A percentile compares a stretch with the other conserved stretches of the same genome.
These are phyloP conservation scores for Venturiaceae sp. DNA, from an alignment of 2,329 filamentous ascomycete genomes.

Conservation along the genomic window DNA sequence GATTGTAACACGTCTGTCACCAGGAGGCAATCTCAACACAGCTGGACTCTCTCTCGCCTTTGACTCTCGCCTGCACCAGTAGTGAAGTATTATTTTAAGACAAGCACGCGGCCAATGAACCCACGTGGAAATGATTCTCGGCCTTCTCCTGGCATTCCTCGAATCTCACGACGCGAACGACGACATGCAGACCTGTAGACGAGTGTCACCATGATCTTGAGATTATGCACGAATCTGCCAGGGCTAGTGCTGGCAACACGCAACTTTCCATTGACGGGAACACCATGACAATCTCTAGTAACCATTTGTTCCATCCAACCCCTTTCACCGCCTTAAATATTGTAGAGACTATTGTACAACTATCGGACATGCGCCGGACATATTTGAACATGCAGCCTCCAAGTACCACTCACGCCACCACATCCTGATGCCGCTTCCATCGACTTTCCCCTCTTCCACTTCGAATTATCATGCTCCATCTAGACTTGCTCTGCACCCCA, in stretches of 20 bases:
- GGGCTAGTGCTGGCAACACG: neutral
- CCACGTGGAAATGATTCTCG: no score
- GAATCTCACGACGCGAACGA: no score
- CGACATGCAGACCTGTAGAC: no score
- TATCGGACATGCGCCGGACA: neutral
- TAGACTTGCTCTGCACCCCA: conserved; percentile 45
- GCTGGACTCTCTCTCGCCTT: no score
- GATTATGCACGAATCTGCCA: neutral
- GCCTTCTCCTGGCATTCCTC: no score
- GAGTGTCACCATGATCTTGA: no score
- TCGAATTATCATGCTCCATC: conserved; percentile 12
- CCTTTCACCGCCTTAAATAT: neutral
- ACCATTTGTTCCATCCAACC: neutral
- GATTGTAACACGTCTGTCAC: no score
- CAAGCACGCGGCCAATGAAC: no score
- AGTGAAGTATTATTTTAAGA: no score
- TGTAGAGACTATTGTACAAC: neutral
- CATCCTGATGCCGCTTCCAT: neutral
- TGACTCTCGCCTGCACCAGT: no score
- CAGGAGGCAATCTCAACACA: neutral
- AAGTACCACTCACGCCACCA: neutral
- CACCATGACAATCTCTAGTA: neutral
- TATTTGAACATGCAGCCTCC: neutral
- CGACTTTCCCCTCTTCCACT: conserved; percentile 2
- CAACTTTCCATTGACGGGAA: neutral